Base-by-base conservation (phyloP, 1,139 yeast genomes). In the Citeromyces siamensis region DNA sequence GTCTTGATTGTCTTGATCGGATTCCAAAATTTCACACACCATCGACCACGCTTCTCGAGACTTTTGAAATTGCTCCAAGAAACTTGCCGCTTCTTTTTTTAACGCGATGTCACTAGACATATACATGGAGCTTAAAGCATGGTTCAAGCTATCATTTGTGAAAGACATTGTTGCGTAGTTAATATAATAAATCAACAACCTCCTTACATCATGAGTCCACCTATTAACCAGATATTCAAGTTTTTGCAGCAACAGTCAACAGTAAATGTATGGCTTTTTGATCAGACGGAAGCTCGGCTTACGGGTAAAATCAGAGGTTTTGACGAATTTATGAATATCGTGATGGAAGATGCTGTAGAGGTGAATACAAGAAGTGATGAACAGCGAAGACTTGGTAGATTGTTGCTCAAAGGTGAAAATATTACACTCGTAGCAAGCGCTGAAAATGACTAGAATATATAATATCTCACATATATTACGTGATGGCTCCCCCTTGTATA, bases 261-360 rank as follows among this genome's bases (percentile, higher is more conserved):
- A 16, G 96, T 88, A 31, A 74, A 79, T 17, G 74, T 88, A 33
- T 88, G 96, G 96, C 65, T 88, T 19, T 86, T 68, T 48, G 97
- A 90, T 51, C 96, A 90, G 54, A 71, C 79, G 1, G 76, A 75
- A 23, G 67, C 71, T 46, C 66, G 94, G 43, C 72, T 93, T 20
- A 86, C 82, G 47, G 98, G 98, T 1, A 73, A 70, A 45, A 79
- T 90, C 35, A 66, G 74, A 48, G 99, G 99, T 1, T 90, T 93
- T 57, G 99, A 93, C 56, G 98, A 93, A 60, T 90, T 86, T 51
- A 90, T 93, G 98, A 93, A 93, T 51, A 60, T 93, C 13, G 97
- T 88, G n/a, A 61, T 93, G 10, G 95, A 84, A 42, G 90, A 86
- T 40, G 95, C 97, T 0, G 67, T 70, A 13, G 95, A 90, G 61